phyloP scores from a whole-genome alignment of 2,329 filamentous ascomycete genomes.

The Botrytis hyacinthi region DNA sequence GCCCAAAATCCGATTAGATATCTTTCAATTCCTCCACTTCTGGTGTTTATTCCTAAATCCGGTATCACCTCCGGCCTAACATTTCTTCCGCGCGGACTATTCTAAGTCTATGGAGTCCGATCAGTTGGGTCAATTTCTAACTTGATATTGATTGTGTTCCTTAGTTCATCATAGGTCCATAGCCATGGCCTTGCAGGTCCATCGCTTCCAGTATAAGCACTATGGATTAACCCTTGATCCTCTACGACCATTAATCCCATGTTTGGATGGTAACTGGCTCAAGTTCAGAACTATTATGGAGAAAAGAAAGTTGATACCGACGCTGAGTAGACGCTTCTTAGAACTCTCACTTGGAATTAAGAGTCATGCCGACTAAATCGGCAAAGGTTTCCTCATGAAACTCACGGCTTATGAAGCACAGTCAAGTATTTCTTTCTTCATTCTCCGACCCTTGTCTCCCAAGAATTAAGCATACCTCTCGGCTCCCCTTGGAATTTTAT shows the following conservation, averaged over 20 bases:
- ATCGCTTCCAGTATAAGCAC: neutral
- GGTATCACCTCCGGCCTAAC: neutral
- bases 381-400: neutral
- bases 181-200: neutral
- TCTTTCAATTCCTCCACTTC: neutral
- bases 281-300: neutral
- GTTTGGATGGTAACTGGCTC: neutral
- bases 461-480: neutral
- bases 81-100: neutral
- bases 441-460: neutral
- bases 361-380: neutral
- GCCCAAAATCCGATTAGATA: neutral
- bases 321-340: neutral
- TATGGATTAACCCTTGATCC: neutral
- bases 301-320: neutral
- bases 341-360: neutral
- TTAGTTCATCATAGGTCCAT: neutral
- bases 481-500: neutral
- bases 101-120: neutral
- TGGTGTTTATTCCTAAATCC: neutral
- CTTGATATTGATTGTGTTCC: neutral
- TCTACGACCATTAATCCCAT: neutral
- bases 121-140: neutral
- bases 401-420: neutral
- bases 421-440: neutral